Conservation (phyloP, 495 filamentous ascomycete species). For the Geoglossum glabrum region DNA sequence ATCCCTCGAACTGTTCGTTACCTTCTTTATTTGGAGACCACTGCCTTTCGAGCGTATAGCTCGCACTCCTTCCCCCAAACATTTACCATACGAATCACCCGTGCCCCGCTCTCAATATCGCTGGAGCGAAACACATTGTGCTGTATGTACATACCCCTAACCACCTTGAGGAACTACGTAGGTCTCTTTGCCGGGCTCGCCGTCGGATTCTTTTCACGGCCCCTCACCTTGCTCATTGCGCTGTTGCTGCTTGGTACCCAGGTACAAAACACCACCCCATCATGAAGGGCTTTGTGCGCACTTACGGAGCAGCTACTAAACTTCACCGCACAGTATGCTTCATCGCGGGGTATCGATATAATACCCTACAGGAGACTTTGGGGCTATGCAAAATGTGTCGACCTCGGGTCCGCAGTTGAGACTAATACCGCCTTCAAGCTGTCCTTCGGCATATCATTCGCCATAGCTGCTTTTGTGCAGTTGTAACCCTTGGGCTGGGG, state of each 20-base stretch:
- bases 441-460: constrained; percentile 7
- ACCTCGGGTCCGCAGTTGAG: constrained; percentile 1
- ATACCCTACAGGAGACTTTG: constrained; percentile 5
- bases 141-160: too few relatives aligned
- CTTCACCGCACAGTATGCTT: constrained; percentile 2
- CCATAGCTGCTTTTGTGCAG: constrained; percentile 4
- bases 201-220: constrained; percentile 5
- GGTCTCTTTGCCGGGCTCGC: constrained; percentile 7
- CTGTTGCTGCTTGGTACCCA: constrained; percentile 5
- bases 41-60: too few relatives aligned
- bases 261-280: neutral
- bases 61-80: too few relatives aligned
- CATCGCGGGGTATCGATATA: constrained; percentile 5
- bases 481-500: neutral
- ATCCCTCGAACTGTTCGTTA: too few relatives aligned
- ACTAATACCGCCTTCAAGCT: constrained; percentile 4
- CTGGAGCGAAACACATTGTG: too few relatives aligned
- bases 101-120: neutral
- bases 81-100: neutral
- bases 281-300: neutral
- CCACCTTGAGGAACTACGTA: neutral
- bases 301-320: neutral
- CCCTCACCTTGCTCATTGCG: constrained; percentile 3
- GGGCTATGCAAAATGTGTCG: constrained; percentile 1
- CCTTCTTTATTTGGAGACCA: too few relatives aligned